These are phyloP conservation scores for Polysphondylium violaceum DNA, from an alignment of 78 protist genomes.

Conservation along the genomic window DNA sequence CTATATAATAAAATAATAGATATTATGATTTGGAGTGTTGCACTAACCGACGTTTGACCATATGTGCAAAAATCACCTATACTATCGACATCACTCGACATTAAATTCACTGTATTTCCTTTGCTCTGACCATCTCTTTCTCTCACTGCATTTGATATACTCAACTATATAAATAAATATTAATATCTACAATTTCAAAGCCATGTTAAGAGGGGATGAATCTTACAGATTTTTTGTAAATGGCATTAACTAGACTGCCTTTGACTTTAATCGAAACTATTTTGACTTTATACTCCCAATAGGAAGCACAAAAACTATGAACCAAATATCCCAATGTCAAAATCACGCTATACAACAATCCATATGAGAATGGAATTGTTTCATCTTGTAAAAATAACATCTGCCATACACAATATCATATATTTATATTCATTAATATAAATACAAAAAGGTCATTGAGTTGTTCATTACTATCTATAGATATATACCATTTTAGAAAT, in stretches of 20 bases:
- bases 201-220: neutral
- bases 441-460: neutral
- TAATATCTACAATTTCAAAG: neutral
- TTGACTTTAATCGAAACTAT: conserved; percentile 4
- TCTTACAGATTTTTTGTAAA: conserved; percentile 45
- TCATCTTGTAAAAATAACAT: conserved; percentile 19
- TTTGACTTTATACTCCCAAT: neutral
- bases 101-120: conserved; percentile 18
- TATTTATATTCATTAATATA: neutral
- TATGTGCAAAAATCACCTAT: neutral
- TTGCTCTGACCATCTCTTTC: conserved; percentile 3
- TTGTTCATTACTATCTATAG: neutral
- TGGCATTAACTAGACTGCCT: neutral
- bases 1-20: neutral
- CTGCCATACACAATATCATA: too few relatives aligned
- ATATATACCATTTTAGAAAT: conserved; percentile 28
- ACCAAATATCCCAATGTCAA: neutral
- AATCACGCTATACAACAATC: conserved; percentile 11
- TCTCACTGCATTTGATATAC: neutral
- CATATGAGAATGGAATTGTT: conserved; percentile 10
- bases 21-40: conserved; percentile 8
- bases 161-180: neutral
- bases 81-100: conserved; percentile 25
- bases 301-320: neutral
- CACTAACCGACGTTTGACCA: neutral